These are phyloP conservation scores for Pichia rugopelliculosa DNA, from an alignment of 805 yeast genomes.

Conservation along the genomic window DNA sequence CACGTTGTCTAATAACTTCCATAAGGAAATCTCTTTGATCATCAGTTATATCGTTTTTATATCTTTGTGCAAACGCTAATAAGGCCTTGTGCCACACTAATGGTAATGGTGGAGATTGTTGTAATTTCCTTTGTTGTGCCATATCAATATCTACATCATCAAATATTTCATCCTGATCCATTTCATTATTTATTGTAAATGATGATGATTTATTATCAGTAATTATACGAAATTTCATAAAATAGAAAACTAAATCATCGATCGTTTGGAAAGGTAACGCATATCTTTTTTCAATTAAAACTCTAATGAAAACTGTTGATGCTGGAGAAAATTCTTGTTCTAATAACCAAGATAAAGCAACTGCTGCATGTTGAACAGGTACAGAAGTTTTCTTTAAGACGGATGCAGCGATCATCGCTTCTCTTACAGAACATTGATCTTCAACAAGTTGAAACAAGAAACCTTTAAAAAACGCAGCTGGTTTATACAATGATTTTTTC, in stretches of 20 bases:
- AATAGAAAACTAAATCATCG: constrained; percentile 89
- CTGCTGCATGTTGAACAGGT: constrained; percentile 94
- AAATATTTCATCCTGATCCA: constrained; percentile 31
- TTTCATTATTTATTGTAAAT: constrained; percentile 15
- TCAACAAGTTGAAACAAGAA: constrained; percentile 87
- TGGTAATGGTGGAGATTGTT: constrained; percentile 58
- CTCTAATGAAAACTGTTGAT: constrained; percentile 81
- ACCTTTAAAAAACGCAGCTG: constrained; percentile 96
- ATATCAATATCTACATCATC: constrained; percentile 28
- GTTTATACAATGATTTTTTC: constrained; percentile 90
- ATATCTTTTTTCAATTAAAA: constrained; percentile 85
- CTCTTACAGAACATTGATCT: constrained; percentile 82
- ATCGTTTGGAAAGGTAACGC: constrained; percentile 96
- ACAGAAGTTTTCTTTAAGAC: constrained; percentile 82
- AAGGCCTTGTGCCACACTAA: constrained; percentile 98
- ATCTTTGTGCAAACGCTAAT: constrained; percentile 88
- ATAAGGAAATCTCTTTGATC: constrained; percentile 93
- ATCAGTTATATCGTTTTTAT: constrained; percentile 96
- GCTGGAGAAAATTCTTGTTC: constrained; percentile 84
- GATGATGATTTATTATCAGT: constrained; percentile 28
- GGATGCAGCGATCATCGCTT: constrained; percentile 92
- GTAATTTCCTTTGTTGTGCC: constrained; percentile 26
- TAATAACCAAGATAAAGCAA: constrained; percentile 79
- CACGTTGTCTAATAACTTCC: constrained; percentile 85
- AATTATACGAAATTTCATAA: constrained; percentile 77